Evolutionary conservation across 352 stramenopile species (phyloP).

Genomic region (Phytophthora macrochlamydospora): DNA sequence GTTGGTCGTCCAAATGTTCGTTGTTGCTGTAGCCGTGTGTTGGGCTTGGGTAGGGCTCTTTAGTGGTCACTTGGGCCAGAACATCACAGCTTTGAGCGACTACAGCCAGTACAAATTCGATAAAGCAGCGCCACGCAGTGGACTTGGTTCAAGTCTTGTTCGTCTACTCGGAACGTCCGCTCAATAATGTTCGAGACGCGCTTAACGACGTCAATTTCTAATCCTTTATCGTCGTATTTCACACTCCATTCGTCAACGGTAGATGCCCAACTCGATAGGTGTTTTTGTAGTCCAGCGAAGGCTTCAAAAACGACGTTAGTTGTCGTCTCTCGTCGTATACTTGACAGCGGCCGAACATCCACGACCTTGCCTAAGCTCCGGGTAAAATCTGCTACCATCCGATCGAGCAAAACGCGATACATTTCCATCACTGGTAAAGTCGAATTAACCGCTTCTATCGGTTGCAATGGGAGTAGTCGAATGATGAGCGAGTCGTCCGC

Average conservation of each 20-base stretch:
- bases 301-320: constrained; percentile 23
- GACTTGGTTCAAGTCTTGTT: constrained; percentile 23
- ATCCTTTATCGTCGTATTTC: not conserved
- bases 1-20: not conserved
- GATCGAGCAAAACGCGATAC: constrained; percentile 26
- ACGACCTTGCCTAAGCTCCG: constrained; percentile 13
- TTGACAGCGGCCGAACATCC: not conserved
- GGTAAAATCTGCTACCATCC: constrained; percentile 21
- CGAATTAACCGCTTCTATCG: not conserved
- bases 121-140: constrained; percentile 46
- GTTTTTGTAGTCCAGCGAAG: constrained; percentile 63
- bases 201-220: constrained; percentile 10
- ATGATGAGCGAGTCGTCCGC: constrained; percentile 63
- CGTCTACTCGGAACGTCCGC: constrained; percentile 41
- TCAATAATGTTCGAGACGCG: constrained; percentile 36
- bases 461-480: constrained; percentile 16
- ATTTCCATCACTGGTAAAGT: constrained; percentile 19
- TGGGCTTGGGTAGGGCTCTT: constrained; percentile 34
- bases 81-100: constrained; percentile 40
- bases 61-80: constrained; percentile 30
- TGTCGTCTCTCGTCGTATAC: constrained; percentile 2
- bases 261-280: constrained; percentile 67
- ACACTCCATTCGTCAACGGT: constrained; percentile 27
- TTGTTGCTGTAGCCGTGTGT: constrained; percentile 18
- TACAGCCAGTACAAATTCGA: constrained; percentile 45